Base-by-base conservation (phyloP, 306 rosid species). In the Sicyos baderoa region DNA sequence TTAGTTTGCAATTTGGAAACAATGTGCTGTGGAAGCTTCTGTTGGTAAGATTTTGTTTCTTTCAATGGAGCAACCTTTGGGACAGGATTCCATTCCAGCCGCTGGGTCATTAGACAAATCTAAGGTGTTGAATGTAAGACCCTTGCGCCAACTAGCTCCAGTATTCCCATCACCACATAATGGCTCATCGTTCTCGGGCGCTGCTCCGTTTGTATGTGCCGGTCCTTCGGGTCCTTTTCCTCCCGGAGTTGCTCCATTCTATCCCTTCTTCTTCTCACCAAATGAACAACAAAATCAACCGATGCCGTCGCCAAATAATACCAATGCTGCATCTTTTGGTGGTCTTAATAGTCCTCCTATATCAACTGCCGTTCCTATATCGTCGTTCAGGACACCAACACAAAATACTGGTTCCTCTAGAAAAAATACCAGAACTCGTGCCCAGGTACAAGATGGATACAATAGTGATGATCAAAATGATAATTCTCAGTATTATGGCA, bases 191-290 rank as follows among this genome's bases (percentile, higher is more conserved):
- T 85, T 81, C 72, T 74, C 89, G 9, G 96, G 88, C 49, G 86
- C 85, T 69, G 94, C 97, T 15, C 96, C 97, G 18, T 89, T 92
- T 81, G 86, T 89, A 29, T 87, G 90, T 68, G 95, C 79, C 27
- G 76, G 95, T n/a, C 97, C 97, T 3, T 62, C 90, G 7, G 97
- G 97, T 67, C 96, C 97, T 76, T 92, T 86, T 54, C 96, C 97
- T 0, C 81, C 91, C 35, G 96, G 92, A 6, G 78, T 85, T 72
- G 44, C 90, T 4, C 90, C 96, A 0, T 89, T 89, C 57, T 91
- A 84, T 71, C 97, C 97, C 0, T 91, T 91, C 82, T 82, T 83
- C 61, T 70, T 57, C 71, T 72, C 88, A 4, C 72, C 85, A 0
- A 87, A 82, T 44, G 77, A 90, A 14, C 96, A 90, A 14, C 96